A percentile compares a stretch with the other conserved stretches of the same genome.
Conservation (phyloP, 345 rosid genomes). For the Raphanus raphanistrum region DNA sequence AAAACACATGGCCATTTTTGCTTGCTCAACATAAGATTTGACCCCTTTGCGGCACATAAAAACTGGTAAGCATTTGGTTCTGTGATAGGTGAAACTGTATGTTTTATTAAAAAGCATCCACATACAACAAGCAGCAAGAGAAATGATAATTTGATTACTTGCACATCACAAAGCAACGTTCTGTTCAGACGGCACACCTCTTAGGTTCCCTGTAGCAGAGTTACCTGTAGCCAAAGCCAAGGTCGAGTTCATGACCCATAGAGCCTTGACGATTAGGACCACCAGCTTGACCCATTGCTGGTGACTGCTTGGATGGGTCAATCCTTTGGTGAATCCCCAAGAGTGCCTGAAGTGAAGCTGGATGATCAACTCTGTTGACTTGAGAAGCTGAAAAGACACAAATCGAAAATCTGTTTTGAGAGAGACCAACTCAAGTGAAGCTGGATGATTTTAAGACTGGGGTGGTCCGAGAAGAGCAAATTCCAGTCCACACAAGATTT, state of each 20-base stretch:
- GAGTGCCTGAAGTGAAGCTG: constrained; percentile 73
- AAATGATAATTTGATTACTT: constrained; percentile 21
- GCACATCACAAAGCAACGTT: constrained; percentile 33
- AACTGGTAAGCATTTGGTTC: no score
- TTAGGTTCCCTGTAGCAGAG: not conserved
- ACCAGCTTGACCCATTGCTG: constrained; percentile 43
- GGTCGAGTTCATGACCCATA: constrained; percentile 69
- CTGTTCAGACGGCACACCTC: no score
- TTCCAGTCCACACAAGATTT: not conserved
- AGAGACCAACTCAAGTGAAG: not conserved
- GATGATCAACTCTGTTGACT: constrained; percentile 50
- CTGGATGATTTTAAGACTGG: not conserved
- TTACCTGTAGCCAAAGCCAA: constrained; percentile 67
- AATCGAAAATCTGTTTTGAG: not conserved
- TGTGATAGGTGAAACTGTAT: no score
- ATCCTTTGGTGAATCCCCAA: constrained; percentile 75
- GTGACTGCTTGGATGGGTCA: constrained; percentile 56
- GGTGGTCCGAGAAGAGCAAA: not conserved
- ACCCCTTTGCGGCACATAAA: not conserved
- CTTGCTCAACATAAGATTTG: no score
- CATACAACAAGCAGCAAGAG: not conserved
- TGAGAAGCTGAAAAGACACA: constrained; percentile 50
- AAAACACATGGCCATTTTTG: no score
- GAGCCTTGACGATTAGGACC: constrained; percentile 57
- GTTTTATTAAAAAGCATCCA: no score